Evolutionary conservation across 768 basidiomycete species (phyloP), one percentile per base, ranked within the genome.

Genomic region (Tylopilus sp.): DNA sequence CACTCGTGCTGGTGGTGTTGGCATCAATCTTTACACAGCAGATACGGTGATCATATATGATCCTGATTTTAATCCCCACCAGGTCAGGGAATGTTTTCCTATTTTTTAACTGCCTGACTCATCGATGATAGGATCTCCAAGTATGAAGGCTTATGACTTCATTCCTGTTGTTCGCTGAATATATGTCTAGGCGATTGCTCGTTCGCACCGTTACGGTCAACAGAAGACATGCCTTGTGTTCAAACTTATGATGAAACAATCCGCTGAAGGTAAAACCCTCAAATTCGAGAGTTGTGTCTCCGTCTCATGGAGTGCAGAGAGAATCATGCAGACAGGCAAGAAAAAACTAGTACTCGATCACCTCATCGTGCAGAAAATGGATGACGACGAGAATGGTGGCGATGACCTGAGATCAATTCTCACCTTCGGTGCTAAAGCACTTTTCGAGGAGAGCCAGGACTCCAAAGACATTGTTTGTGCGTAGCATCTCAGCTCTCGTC

Each of bases 61-160:
- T 65, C 93, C 94, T 0, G 97, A 99, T 73, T 99, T 94, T 70
- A 99, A 99, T 64, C 96, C 96, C n/a, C 93, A 97, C 71, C 89
- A 89, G 78, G 87, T 87, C 43, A 25, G 79, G 68, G 16, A 34
- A 44, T n/a, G 5, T 11, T 34, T 26, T 28, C 45, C n/a, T n/a
- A n/a, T 33, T 28, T 36, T 33, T 48, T 41, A 11, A 43, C 8
- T 34, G 56, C 58, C 36, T 55, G 11, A n/a, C 55, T 63, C 14
- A 62, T 29, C 38, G 41, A 36, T 48, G 31, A 41, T 57, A 89
- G 87, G 93, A 95, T 72, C 76, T 95, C 45, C 93, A 96, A 82
- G 92, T 91, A 68, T 55, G 82, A 64, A n/a, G 28, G 19, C 19
- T 29, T 50, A 33, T 43, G 40, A 1, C n/a, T 17, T 30, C 46